Base-by-base conservation (phyloP, 257 asterid genomes). In the Solanum virginianum region DNA sequence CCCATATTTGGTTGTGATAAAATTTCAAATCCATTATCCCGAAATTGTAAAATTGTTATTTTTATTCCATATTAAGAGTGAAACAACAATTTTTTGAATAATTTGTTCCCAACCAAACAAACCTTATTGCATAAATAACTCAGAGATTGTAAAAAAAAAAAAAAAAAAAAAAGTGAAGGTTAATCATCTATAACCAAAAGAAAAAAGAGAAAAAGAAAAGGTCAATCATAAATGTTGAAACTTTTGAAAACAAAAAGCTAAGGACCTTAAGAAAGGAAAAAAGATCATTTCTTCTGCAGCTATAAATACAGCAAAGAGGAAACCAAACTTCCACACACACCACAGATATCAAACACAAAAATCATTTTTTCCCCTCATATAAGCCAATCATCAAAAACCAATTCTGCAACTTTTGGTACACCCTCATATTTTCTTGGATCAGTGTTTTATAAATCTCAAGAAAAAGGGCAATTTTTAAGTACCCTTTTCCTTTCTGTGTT, bases 271-370 rank as follows among this genome's bases (percentile, higher is more conserved):
- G 24, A 69, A 17, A 69, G 11, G 39, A 49, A 82, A 45, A 39
- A 81, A 70, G 62, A 59, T 54, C 72, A n/a, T 17, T 83, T 41
- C 41, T 12, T 79, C 59, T 71, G 43, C 88, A 62, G 83, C 95
- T 93, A 93, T 93, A 94, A 91, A 91, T 93, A 91, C 85, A 65
- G 66, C 87, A 45, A 84, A 32, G 60, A 70, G 56, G 60, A 57
- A 4, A 70, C 72, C 86, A 80, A n/a, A 10, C 47, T 80, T 83
- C 66, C 74, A 49, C 85, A 57, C 71, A 88, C 49, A 15, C 75
- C 65, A 55, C 29, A 81, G 17, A 59, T 32, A 57, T n/a, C 83
- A 86, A 80, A 83, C 87, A 32, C 51, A 29, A 82, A 32, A 29
- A 59, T 10, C 70, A 36, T 29, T 81, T 22, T 59, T 17, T 20